Base-by-base conservation (phyloP, 225 moss, liverwort and hornwort genomes). In the Antitrichia curtipendula region DNA sequence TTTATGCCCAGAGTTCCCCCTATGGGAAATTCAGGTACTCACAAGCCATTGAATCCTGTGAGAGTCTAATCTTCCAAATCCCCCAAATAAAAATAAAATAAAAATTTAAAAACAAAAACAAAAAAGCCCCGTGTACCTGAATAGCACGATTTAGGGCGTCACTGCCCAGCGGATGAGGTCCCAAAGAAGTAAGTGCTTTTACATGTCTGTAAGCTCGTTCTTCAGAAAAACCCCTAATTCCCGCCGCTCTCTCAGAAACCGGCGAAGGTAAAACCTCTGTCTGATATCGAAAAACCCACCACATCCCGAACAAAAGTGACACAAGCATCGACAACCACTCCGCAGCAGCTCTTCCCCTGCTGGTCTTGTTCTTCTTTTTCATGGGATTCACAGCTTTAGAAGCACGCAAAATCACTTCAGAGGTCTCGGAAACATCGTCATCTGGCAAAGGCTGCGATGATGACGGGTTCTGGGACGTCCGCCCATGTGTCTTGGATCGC, bases 121-220 rank as follows among this genome's bases (percentile, higher is more conserved):
- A 32, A 70, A 61, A 62, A 41, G 45, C 16, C 34, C 19, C 9
- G 34, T 52, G 41, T 84, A 96, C 97, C 97, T 95, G 91, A 65
- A 96, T 38, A 34, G 96, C 99, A 74, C 81, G 88, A 21, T 94
- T 79, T 19, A 99, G 92, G 89, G 95, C 92, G 16, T 91, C 74
- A 15, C 94, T 89, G 65, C 96, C 94, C 49, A 99, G 87, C 22
- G 95, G 96, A 88, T 97, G 99, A 62, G 99, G 99, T 15, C 99
- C 99, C 25, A 99, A 82, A 77, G 89, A 87, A 73, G 89, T 65
- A 15, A 99, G 92, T 20, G 91, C 84, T 66, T 81, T 40, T 16
- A 97, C 95, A 81, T 99, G 99, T 50, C 91, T 73, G 83, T 82
- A 90, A 70, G 97, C 96, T 56, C 91, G 87, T 82, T 95, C 89